Evolutionary conservation across 1,139 yeast genomes (phyloP).

Genomic region (Zygoascus hellenicus): DNA sequence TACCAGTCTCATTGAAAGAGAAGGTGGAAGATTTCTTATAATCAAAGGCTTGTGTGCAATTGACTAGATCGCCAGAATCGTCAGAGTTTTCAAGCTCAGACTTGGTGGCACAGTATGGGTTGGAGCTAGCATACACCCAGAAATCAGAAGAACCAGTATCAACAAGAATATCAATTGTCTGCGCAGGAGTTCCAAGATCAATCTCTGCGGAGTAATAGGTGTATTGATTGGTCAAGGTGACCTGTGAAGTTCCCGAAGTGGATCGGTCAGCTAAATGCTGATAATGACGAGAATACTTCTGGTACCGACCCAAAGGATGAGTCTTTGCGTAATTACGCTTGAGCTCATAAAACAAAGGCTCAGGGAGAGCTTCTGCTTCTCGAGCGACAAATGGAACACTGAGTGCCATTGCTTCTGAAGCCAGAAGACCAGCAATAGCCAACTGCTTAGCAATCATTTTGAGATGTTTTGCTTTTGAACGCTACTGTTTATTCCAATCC

Average conservation of each 20-base stretch:
- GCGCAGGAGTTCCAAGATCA: conserved; percentile 37
- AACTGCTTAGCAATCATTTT: too few species aligned
- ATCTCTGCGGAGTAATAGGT: conserved; percentile 35
- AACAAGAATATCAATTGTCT: conserved; percentile 32
- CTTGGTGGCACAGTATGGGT: conserved; percentile 28
- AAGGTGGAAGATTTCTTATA: conserved; percentile 19
- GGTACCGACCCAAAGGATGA: conserved; percentile 2
- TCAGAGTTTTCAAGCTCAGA: not conserved
- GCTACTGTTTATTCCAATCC: too few species aligned
- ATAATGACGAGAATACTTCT: too few species aligned
- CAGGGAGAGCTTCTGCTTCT: not conserved
- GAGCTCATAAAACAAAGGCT: not conserved
- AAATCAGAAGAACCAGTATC: conserved; percentile 51
- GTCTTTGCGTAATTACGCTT: not conserved
- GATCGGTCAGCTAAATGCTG: conserved; percentile 1
- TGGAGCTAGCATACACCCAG: conserved; percentile 46
- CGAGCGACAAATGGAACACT: not conserved
- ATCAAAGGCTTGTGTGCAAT: conserved; percentile 17
- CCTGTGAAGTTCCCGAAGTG: conserved; percentile 6
- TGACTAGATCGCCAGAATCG: not conserved
- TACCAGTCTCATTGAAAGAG: conserved; percentile 19
- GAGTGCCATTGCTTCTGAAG: not conserved
- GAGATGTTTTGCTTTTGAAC: too few species aligned
- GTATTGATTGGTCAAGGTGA: conserved; percentile 20
- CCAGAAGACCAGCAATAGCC: not conserved